Base-by-base conservation (phyloP, 495 filamentous ascomycete genomes). In the Zalerion maritima region DNA sequence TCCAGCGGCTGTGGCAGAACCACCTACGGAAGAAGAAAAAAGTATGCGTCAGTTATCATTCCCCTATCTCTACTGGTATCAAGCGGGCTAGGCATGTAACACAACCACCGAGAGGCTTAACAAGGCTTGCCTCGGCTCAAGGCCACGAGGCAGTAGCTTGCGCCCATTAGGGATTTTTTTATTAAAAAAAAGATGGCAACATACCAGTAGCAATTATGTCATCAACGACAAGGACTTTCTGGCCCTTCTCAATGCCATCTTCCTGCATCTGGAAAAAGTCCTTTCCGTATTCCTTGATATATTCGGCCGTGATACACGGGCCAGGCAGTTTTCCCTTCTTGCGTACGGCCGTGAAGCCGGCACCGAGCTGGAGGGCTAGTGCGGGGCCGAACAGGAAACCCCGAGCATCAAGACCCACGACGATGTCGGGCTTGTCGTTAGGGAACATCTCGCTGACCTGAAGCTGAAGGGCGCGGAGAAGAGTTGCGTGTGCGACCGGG, bases 151-250 rank as follows among this genome's bases (percentile, higher is more conserved):
- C n/a, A n/a, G n/a, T n/a, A n/a, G n/a, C n/a, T n/a, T n/a, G n/a
- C n/a, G n/a, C n/a, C n/a, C n/a, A n/a, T n/a, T n/a, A n/a, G n/a
- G n/a, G n/a, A n/a, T n/a, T n/a, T n/a, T n/a, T n/a, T n/a, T n/a
- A n/a, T n/a, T n/a, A n/a, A n/a, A n/a, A n/a, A n/a, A n/a, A n/a
- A n/a, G n/a, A n/a, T n/a, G n/a, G n/a, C n/a, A n/a, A 54, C 75
- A 51, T 65, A 92, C 89, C 89, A 37, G 89, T 99, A 19, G 89
- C 89, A 56, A 99, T 96, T 44, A 99, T 87, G 51, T 99, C 89
- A 50, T 99, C 89, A 23, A 99, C 79, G 28, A 99, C 67, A 36
- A 99, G 54, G 12, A 94, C 87, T 49, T 73, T 78, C 67, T 93
- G 82, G 12, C 86, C 91, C 21, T 69, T 64, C 64, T 81, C 79